Evolutionary conservation across 805 yeast genomes (phyloP), one percentile per base, ranked within the genome.

Genomic region (Peterozyma xylosa): DNA sequence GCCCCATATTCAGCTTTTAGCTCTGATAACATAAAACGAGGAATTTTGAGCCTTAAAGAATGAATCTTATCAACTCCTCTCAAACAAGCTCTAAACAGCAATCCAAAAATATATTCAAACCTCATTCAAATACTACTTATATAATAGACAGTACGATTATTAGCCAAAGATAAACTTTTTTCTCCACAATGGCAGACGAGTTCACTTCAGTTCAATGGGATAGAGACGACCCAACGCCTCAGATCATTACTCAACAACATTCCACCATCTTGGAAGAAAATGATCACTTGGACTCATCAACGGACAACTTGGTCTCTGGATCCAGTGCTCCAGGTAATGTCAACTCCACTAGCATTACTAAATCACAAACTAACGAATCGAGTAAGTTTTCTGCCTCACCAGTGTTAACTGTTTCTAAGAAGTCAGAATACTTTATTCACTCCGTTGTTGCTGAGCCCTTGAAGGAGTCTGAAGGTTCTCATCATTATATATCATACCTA

Each of bases 401-500:
- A 13, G 44, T 29, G 11, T 32, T 27, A 10, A 13, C 33, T 10
- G 11, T 32, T 34, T 50, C 53, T 21, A 21, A 21, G 27, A 21
- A 21, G 7, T 21, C 27, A 5, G 27, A 21, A 7, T 54, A 60
- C 33, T 64, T 39, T 46, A 67, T 72, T 42, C 55, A 61, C 30
- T 63, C 74, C 2, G 48, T 44, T 3, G 87, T 84, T 5, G 58
- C 71, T 2, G 71, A 72, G 17, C 93, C 95, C 2, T 71, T 74
- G 45, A 77, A 82, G 53, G 91, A 85, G 56, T 68, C 75, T 42
- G 93, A 86, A 42, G 80, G 84, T 2, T 82, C 84, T 48, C 84
- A 83, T 51, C 81, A 87, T n/a, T 87, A 64, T 59, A 82, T 86
- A 10, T 75, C 93, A 5, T 88, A 84, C 56, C 66, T 82, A 35